Conservation (phyloP, 176 grass and related monocot genomes). For the Poa annua region DNA sequence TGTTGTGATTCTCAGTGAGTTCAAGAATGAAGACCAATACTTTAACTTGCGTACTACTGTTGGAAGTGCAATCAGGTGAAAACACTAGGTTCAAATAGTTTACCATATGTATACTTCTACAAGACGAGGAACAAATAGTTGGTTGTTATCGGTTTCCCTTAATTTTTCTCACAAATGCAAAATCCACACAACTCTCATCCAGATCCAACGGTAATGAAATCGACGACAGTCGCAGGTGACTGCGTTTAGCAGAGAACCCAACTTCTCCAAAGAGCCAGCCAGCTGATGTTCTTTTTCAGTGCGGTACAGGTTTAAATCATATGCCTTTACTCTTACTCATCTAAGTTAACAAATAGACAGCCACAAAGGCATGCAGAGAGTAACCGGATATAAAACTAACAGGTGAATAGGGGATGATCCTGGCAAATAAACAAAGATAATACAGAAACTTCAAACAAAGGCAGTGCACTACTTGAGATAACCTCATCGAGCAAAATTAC, state of each 20-base stretch:
- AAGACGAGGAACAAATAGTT: too few relatives aligned
- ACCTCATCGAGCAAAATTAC: conserved; percentile 40
- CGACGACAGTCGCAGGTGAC: neutral
- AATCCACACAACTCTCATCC: too few relatives aligned
- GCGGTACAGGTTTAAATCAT: neutral
- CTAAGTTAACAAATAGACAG: neutral
- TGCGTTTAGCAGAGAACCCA: neutral
- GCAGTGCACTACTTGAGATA: conserved; percentile 8
- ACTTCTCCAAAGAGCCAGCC: neutral
- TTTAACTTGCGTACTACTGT: neutral
- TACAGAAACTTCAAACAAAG: conserved; percentile 10
- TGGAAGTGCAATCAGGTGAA: neutral
- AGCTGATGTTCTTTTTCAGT: neutral
- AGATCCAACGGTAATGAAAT: too few relatives aligned
- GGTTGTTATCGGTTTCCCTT: too few relatives aligned
- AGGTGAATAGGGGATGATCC: neutral
- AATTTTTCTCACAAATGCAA: too few relatives aligned
- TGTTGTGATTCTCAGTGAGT: too few relatives aligned
- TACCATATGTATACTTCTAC: too few relatives aligned
- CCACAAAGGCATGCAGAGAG: too few relatives aligned
- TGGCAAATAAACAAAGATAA: neutral
- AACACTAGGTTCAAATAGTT: too few relatives aligned
- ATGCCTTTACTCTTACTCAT: neutral
- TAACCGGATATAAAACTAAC: too few relatives aligned
- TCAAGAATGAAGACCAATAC: neutral